Evolutionary conservation across 345 rosid species (phyloP), one percentile per base, ranked within the genome.

Genomic region (Arabis hirsuta): DNA sequence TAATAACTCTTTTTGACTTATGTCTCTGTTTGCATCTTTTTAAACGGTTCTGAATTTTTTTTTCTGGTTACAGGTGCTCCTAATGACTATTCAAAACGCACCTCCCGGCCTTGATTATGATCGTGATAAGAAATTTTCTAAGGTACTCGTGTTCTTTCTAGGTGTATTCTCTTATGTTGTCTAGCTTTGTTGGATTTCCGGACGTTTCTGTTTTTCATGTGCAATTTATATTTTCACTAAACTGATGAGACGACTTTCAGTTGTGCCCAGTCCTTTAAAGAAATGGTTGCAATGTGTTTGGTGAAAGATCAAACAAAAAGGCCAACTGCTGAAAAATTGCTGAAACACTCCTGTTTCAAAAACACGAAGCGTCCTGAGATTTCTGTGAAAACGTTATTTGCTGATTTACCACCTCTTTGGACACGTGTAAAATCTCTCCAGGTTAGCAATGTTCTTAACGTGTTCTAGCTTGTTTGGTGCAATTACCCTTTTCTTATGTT

Each of bases 201-300:
- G 44, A 61, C 1, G 50, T 50, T 32, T 52, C 16, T 52, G 34
- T 43, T 50, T 54, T 54, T 48, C 46, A 34, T n/a, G 19, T 72
- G 43, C 38, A 55, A 69, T 69, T 29, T 20, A 13, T 64, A 39
- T 70, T 62, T 59, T 70, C 38, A 72, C 71, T 82, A 76, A 87
- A 87, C 99, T 96, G 81, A 96, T 85, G 82, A 74, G 87, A 83
- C 80, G 81, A 84, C 85, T 89, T 86, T 86, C 96, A 86, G 95
- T 82, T 86, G 97, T 95, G 74, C 84, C 79, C 97, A 96, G 98
- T 87, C 96, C 80, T 96, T 96, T 83, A 96, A 96, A 96, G 98
- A 96, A 84, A 92, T 96, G 99, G 96, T 96, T 72, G 98, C 99
- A 53, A 92, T 96, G 98, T 92, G 99, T 85, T 84, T 96, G 78